Evolutionary conservation across 129 eudicot species (phyloP).

Genomic region (Artemisia argyi): DNA sequence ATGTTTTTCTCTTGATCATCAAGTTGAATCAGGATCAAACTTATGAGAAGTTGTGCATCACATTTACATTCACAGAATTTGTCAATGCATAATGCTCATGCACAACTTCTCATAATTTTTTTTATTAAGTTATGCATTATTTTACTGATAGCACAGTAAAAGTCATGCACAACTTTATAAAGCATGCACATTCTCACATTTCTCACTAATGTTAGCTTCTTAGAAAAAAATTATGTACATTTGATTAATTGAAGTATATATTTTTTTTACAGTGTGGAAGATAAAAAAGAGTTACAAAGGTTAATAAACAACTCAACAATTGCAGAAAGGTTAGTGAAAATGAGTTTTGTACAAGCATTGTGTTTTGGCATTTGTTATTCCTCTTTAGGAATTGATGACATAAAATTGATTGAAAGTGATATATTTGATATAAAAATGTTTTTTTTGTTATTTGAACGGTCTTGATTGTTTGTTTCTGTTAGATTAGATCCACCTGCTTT

Average conservation of each 20-base stretch:
- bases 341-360: conserved; percentile 8
- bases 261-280: conserved; percentile 45
- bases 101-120: too few species aligned
- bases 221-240: too few species aligned
- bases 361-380: neutral
- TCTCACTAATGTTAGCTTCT: too few species aligned
- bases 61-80: too few species aligned
- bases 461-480: neutral
- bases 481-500: conserved; percentile 28
- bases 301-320: conserved; percentile 55
- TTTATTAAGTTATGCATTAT: too few species aligned
- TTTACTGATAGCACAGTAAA: too few species aligned
- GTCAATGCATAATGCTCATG: too few species aligned
- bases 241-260: conserved; percentile 15
- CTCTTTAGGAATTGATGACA: conserved; percentile 6
- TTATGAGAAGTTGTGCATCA: too few species aligned
- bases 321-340: conserved; percentile 55
- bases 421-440: conserved; percentile 6
- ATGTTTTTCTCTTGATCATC: neutral
- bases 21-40: too few species aligned
- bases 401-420: neutral
- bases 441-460: conserved; percentile 1
- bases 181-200: too few species aligned
- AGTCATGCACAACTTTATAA: too few species aligned
- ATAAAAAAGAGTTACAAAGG: conserved; percentile 44